Conservation (phyloP, 257 asterid genomes). For the Verbena officinalis region DNA sequence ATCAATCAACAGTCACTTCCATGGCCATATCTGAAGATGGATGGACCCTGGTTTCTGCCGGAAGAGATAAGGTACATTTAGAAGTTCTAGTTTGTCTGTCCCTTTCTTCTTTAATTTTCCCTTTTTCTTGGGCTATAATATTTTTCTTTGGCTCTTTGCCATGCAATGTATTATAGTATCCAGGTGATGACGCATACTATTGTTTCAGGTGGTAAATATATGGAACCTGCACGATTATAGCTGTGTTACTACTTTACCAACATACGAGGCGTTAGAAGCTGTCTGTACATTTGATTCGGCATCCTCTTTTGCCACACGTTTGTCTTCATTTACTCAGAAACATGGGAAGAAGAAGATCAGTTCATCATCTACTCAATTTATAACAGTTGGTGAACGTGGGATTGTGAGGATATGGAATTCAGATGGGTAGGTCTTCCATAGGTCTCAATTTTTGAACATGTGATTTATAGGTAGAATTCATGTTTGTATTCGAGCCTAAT, state of each 20-base stretch:
- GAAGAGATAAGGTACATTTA: conserved; percentile 83
- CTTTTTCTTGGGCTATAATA: not conserved
- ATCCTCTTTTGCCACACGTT: conserved; percentile 58
- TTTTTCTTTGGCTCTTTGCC: conserved; percentile 2
- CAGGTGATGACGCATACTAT: conserved; percentile 30
- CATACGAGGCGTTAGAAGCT: conserved; percentile 90
- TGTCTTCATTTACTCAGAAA: conserved; percentile 48
- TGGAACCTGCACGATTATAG: conserved; percentile 87
- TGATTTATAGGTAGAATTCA: not conserved
- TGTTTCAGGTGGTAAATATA: conserved; percentile 77
- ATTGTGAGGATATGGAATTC: conserved; percentile 90
- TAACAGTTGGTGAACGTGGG: conserved; percentile 98
- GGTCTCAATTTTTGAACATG: conserved; percentile 5
- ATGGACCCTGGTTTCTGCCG: conserved; percentile 83
- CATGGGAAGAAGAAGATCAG: conserved; percentile 51
- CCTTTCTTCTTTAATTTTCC: not conserved
- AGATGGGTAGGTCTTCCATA: conserved; percentile 60
- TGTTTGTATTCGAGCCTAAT: conserved; percentile 1
- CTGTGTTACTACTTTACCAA: conserved; percentile 72
- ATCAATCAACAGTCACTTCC: conserved; percentile 90
- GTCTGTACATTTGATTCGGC: conserved; percentile 61
- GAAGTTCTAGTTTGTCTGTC: not conserved
- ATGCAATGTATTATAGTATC: conserved; percentile 3
- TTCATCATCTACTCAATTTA: conserved; percentile 57
- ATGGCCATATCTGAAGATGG: conserved; percentile 89